Percentiles rank a stretch among this genome's conserved stretches.
Conservation (phyloP, 768 basidiomycete species). For the Floccularia luteovirens region DNA sequence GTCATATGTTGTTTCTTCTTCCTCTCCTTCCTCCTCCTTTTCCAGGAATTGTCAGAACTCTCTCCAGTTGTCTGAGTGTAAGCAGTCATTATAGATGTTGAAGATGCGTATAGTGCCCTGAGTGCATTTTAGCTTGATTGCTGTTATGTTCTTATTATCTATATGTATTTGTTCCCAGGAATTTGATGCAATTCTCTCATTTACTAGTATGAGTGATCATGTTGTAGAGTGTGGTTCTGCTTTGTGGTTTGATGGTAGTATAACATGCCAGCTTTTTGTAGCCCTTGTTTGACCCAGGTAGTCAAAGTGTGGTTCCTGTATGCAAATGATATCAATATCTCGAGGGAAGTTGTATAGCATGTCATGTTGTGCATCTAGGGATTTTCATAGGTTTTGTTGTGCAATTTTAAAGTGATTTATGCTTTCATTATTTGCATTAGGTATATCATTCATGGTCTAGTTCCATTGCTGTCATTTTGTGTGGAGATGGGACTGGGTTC, state of each 20-base stretch:
- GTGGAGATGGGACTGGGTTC: not conserved
- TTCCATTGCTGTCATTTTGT: not conserved
- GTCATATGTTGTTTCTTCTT: slow-evolving; percentile 3
- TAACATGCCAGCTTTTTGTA: slow-evolving; percentile 5
- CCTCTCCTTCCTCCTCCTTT: not conserved
- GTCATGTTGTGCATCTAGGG: not conserved
- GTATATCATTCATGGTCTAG: not conserved
- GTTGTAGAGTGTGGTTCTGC: slow-evolving; percentile 1
- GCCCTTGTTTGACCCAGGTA: slow-evolving; percentile 9
- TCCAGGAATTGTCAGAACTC: slow-evolving; percentile 2
- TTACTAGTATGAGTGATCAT: slow-evolving; percentile 12
- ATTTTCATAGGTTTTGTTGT: not conserved
- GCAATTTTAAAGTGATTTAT: not conserved
- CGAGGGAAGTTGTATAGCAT: not conserved
- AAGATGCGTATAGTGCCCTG: slow-evolving; percentile 16
- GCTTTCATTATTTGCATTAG: not conserved
- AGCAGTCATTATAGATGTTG: slow-evolving; percentile 30
- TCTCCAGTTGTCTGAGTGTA: slow-evolving; percentile 10
- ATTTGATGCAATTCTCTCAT: slow-evolving; percentile 9
- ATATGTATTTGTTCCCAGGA: slow-evolving; percentile 15
- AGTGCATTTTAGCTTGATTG: slow-evolving; percentile 10
- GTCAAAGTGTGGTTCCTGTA: slow-evolving; percentile 11
- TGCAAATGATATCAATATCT: not conserved
- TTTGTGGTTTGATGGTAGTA: slow-evolving; percentile 9
- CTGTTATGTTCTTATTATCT: slow-evolving; percentile 15